Percentiles rank a stretch among this genome's conserved stretches.
phyloP scores from a whole-genome alignment of 163 green algal genomes.

The Chloromonas sp. region DNA sequence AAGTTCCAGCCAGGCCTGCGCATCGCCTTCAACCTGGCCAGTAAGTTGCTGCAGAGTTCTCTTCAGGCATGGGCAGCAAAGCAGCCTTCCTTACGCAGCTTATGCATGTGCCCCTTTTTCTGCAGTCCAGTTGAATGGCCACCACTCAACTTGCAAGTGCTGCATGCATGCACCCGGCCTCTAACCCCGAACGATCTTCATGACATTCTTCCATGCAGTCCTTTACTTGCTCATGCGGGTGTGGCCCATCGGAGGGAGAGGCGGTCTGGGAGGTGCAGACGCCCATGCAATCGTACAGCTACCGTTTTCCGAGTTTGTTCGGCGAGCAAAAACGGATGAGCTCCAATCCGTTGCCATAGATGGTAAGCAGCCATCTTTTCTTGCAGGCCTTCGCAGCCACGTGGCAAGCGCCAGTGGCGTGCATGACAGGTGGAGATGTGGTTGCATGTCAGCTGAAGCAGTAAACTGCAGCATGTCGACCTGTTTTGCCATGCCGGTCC shows the following conservation, averaged over 20 bases:
- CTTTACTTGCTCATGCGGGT: background rate
- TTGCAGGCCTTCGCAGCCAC: background rate
- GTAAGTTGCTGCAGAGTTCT: background rate
- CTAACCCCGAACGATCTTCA: background rate
- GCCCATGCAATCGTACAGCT: constrained; percentile 24
- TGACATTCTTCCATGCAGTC: background rate
- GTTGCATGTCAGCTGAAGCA: background rate
- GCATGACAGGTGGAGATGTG: background rate
- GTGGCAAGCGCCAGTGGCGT: background rate
- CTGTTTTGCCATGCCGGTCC: background rate
- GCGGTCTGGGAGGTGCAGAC: background rate
- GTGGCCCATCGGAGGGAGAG: background rate
- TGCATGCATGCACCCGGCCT: background rate
- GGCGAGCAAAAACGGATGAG: constrained; percentile 52
- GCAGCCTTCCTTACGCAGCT: background rate
- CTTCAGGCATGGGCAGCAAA: background rate
- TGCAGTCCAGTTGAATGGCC: too few species aligned
- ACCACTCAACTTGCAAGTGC: background rate
- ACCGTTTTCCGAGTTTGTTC: constrained; percentile 69
- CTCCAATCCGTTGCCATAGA: constrained; percentile 47
- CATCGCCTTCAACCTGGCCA: background rate
- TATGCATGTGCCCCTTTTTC: background rate
- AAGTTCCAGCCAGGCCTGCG: background rate
- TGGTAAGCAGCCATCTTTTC: constrained; percentile 6
- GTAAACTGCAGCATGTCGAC: background rate